A percentile compares a stretch with the other conserved stretches of the same genome.
phyloP scores from a whole-genome alignment of 176 grass and related monocot species.

The Musa schizocarpa region DNA sequence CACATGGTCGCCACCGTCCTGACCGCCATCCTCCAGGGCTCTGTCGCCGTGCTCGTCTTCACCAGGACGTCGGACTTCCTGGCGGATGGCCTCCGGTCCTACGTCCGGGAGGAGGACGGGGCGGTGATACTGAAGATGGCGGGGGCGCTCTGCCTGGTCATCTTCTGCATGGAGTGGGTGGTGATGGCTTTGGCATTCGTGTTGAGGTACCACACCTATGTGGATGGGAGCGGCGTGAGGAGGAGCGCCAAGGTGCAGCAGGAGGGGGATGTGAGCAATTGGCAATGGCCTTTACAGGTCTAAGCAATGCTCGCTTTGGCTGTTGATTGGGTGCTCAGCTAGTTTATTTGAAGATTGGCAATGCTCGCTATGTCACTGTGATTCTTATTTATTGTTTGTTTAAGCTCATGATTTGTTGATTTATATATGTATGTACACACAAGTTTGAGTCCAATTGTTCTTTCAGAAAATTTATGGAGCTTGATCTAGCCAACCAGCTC shows the following conservation, averaged over 20 bases:
- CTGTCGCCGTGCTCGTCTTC: conserved; percentile 10
- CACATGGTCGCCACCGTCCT: conserved; percentile 20
- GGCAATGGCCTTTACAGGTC: neutral
- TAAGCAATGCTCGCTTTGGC: neutral
- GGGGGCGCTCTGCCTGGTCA: neutral
- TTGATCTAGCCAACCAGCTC: too few species aligned
- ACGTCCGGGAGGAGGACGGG: conserved; percentile 14
- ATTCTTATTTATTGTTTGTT: too few species aligned
- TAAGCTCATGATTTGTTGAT: too few species aligned
- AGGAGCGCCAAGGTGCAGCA: neutral
- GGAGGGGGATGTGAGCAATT: neutral
- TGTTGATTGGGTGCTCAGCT: neutral
- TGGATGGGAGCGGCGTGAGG: neutral
- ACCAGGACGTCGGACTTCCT: conserved; percentile 1
- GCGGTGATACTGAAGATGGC: conserved; percentile 15
- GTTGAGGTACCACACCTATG: conserved; percentile 3
- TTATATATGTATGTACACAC: too few species aligned
- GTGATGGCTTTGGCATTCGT: conserved; percentile 15
- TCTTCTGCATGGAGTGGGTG: conserved; percentile 21
- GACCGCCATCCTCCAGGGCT: conserved; percentile 16
- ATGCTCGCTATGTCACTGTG: too few species aligned
- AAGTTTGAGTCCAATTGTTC: too few species aligned
- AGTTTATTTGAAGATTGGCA: neutral
- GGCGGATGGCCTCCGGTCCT: conserved; percentile 1
- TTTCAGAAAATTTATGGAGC: too few species aligned